Percentiles rank a stretch among this genome's conserved stretches.
Evolutionary conservation across 805 yeast species (phyloP).

Genomic region (Metschnikowia shivogae): DNA sequence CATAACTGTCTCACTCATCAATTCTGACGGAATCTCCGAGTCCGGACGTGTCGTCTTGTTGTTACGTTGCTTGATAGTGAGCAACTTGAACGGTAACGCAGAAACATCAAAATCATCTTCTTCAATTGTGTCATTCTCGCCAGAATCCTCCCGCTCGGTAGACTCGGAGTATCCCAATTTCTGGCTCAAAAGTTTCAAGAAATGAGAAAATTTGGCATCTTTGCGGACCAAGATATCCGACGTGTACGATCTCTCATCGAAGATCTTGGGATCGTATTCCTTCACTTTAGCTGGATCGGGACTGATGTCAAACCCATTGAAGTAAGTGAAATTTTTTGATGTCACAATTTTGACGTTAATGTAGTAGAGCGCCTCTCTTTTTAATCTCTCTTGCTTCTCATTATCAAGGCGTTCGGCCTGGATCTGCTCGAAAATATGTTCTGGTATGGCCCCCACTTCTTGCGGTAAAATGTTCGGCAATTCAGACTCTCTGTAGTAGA

Average conservation of each 20-base stretch:
- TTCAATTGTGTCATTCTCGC: slow-evolving; percentile 9
- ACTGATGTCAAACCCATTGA: slow-evolving; percentile 72
- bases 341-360: slow-evolving; percentile 54
- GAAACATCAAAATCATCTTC: slow-evolving; percentile 6
- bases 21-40: slow-evolving; percentile 23
- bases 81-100: slow-evolving; percentile 46
- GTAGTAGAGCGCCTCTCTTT: slow-evolving; percentile 54
- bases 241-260: slow-evolving; percentile 47
- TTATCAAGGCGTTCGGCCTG: slow-evolving; percentile 58
- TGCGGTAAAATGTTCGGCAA: slow-evolving; percentile 57
- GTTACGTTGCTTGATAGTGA: slow-evolving; percentile 64
- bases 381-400: slow-evolving; percentile 51
- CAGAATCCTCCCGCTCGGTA: slow-evolving; percentile 17
- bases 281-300: slow-evolving; percentile 50
- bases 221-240: slow-evolving; percentile 49
- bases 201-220: slow-evolving; percentile 47
- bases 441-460: slow-evolving; percentile 46
- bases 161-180: slow-evolving; percentile 28
- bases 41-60: slow-evolving; percentile 70
- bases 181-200: slow-evolving; percentile 48
- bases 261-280: slow-evolving; percentile 48
- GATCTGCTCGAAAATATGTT: slow-evolving; percentile 62
- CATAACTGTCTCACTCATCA: slow-evolving; percentile 42
- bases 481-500: slow-evolving; percentile 69
- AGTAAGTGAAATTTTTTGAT: slow-evolving; percentile 48